Evolutionary conservation across 257 asterid species (phyloP), one percentile per base, ranked within the genome.

Genomic region (Solanum lignicaule): DNA sequence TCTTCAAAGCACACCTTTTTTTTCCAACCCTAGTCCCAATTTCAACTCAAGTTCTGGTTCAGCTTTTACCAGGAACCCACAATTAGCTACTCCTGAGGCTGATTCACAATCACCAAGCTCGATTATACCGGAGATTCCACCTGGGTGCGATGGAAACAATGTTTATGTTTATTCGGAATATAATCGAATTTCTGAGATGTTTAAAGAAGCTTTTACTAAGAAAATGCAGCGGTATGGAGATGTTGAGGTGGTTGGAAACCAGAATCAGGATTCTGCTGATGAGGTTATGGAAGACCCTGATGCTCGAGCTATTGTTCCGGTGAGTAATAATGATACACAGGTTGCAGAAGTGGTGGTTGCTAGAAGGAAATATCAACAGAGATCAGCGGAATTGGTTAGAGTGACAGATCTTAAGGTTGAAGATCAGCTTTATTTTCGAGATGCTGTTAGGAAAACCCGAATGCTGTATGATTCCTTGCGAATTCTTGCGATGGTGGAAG

Each of bases 321-420:
- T 92, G 25, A 65, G 89, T 16, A 86, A 78, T 66, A 71, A 76
- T 6, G 93, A 89, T 9, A 38, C 88, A 41, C 91, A 91, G 66
- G 85, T 93, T 12, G 87, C 95, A 1, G 78, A 87, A 86, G 91
- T 85, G n/a, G 92, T 89, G 20, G 86, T 89, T 52, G 21, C 92
- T 32, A 92, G 86, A 27, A 91, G 87, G 58, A 95, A 92, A 65
- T 89, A 87, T 84, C 83, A 87, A 5, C 88, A 87, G 81, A 94
- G 99, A 68, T 96, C 98, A 0, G 88, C 95, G 21, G 98, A 96
- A 91, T 89, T 96, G 46, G 98, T 95, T 13, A 92, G 98, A 36
- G 94, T 96, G 36, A 91, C 91, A 84, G 96, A 95, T 90, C 94
- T 96, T 75, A 90, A 90, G 2, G 87, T 93, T 3, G 95, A 94